A percentile compares a stretch with the other conserved stretches of the same genome.
Evolutionary conservation across 306 rosid species (phyloP).

Genomic region (Neltuma alba): DNA sequence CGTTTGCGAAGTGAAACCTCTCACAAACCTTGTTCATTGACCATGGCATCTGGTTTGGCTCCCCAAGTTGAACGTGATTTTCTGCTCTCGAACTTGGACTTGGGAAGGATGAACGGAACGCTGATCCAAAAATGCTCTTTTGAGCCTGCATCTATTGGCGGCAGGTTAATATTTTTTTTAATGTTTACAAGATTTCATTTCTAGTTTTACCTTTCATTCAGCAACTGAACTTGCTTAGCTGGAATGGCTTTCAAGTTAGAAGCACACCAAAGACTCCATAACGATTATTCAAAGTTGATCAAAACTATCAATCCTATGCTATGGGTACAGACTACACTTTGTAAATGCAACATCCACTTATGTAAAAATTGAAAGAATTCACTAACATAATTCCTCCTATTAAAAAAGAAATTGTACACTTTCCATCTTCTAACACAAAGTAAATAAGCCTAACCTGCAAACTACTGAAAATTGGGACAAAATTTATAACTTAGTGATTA

Average conservation of each 20-base stretch:
- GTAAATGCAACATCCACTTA: slow-evolving; percentile 4
- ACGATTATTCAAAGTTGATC: background rate
- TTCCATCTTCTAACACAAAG: slow-evolving; percentile 12
- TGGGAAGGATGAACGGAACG: too few relatives aligned
- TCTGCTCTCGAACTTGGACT: too few relatives aligned
- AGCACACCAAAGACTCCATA: background rate
- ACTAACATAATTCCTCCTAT: slow-evolving; percentile 52
- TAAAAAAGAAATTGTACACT: slow-evolving; percentile 38
- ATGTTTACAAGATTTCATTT: too few relatives aligned
- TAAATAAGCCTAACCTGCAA: slow-evolving; percentile 33
- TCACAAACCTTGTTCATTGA: background rate
- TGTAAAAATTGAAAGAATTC: slow-evolving; percentile 45
- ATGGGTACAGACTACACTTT: background rate
- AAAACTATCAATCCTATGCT: slow-evolving; percentile 10
- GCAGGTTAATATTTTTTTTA: too few relatives aligned
- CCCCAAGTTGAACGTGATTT: too few relatives aligned
- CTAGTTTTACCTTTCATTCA: too few relatives aligned
- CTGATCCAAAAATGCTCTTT: too few relatives aligned
- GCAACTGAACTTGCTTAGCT: background rate
- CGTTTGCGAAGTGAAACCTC: background rate
- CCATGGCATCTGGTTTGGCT: background rate
- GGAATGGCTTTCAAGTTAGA: background rate
- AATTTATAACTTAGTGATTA: slow-evolving; percentile 33
- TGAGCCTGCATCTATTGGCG: too few relatives aligned
- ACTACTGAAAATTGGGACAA: slow-evolving; percentile 27